Percentiles rank a stretch among this genome's conserved stretches.
These are phyloP conservation scores for Tirmania nivea DNA, from an alignment of 495 filamentous ascomycete species.

Conservation along the genomic window DNA sequence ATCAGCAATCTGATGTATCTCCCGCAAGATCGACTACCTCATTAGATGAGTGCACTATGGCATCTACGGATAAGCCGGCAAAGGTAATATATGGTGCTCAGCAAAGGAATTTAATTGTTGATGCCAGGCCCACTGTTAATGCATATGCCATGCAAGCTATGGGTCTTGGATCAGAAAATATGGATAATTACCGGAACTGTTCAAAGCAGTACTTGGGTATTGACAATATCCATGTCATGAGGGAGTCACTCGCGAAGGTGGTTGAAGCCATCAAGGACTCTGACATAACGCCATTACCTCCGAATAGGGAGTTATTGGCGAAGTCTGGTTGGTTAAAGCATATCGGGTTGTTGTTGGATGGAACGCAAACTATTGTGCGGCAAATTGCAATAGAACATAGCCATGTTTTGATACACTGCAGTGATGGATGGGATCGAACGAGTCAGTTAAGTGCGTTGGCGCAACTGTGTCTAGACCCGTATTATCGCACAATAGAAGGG, in stretches of 20 bases:
- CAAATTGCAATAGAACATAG: slow-evolving; percentile 82
- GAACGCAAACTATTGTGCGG: slow-evolving; percentile 59
- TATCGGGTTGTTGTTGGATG: slow-evolving; percentile 64
- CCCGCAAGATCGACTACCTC: background rate
- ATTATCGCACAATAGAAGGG: slow-evolving; percentile 84
- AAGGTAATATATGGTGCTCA: slow-evolving; percentile 73
- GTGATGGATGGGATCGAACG: slow-evolving; percentile 95
- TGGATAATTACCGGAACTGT: slow-evolving; percentile 66
- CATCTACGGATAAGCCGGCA: slow-evolving; percentile 17
- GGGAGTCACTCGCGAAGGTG: slow-evolving; percentile 71
- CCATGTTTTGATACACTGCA: slow-evolving; percentile 91
- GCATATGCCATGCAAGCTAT: slow-evolving; percentile 89
- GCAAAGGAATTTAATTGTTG: slow-evolving; percentile 85
- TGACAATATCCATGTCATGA: slow-evolving; percentile 98
- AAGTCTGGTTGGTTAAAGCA: slow-evolving; percentile 88
- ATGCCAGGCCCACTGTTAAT: slow-evolving; percentile 88
- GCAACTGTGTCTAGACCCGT: slow-evolving; percentile 86
- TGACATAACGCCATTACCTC: slow-evolving; percentile 64
- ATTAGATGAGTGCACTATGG: background rate
- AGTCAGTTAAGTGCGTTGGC: slow-evolving; percentile 86
- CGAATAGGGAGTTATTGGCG: slow-evolving; percentile 57
- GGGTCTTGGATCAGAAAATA: slow-evolving; percentile 86
- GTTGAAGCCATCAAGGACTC: slow-evolving; percentile 81
- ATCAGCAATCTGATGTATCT: background rate
- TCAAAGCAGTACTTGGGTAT: slow-evolving; percentile 92